Percentiles rank a stretch among this genome's conserved stretches.
These are phyloP conservation scores for Saposhnikovia divaricata DNA, from an alignment of 129 eudicot species.

Conservation along the genomic window DNA sequence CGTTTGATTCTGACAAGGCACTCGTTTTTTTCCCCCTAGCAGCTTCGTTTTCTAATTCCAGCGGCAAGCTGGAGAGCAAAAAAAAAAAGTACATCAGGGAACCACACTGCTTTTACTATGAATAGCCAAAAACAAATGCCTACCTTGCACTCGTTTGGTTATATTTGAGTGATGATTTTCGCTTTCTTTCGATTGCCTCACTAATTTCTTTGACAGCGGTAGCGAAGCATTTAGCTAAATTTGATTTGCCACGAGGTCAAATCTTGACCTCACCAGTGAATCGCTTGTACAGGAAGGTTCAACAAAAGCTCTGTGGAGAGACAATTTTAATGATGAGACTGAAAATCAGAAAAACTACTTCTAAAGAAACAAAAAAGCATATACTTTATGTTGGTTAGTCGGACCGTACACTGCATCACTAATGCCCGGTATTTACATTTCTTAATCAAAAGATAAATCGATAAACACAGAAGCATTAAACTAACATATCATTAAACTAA, in stretches of 20 bases:
- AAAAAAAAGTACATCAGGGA: not conserved
- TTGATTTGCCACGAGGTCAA: conserved; percentile 54
- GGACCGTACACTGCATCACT: too few species aligned
- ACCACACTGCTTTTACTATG: not conserved
- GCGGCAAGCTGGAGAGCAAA: not conserved
- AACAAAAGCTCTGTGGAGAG: not conserved
- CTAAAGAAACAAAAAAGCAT: too few species aligned
- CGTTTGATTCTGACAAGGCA: too few species aligned
- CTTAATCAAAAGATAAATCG: too few species aligned
- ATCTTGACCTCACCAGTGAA: conserved; percentile 56
- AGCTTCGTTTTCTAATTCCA: not conserved
- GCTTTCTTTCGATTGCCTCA: conserved; percentile 44
- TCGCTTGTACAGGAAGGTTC: conserved; percentile 28
- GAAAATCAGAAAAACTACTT: too few species aligned
- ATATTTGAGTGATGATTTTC: conserved; percentile 24
- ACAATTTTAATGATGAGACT: too few species aligned
- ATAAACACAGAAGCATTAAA: too few species aligned
- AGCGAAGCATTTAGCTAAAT: conserved; percentile 55
- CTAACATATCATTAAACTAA: too few species aligned
- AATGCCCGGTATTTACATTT: too few species aligned
- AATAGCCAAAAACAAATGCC: not conserved
- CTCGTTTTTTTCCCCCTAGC: not conserved
- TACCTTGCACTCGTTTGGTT: conserved; percentile 45
- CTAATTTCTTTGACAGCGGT: conserved; percentile 77
- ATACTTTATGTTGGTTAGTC: too few species aligned